Evolutionary conservation across 2,329 filamentous ascomycete genomes (phyloP), one percentile per base, ranked within the genome.

Genomic region (Nigrospora osmanthi): DNA sequence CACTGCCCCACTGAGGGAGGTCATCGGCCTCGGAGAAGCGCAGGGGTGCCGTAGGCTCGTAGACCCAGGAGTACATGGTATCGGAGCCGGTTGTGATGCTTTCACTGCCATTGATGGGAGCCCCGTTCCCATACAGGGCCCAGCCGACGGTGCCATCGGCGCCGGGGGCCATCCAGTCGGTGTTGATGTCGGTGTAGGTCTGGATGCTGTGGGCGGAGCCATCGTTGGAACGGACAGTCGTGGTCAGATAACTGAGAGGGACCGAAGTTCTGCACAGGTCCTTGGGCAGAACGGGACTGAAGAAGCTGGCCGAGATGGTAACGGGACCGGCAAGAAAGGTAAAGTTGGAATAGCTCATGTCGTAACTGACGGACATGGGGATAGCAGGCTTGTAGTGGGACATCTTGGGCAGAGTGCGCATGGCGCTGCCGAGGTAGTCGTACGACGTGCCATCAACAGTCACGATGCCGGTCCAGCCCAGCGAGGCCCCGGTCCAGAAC

Each of bases 121-220:
- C 50, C 35, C 64, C 56, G n/a, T 69, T 60, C 40, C 75, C 67
- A 42, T 71, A 68, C 40, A 88, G 66, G 13, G 76, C 70, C 85
- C 87, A 93, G 44, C 75, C 70, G 47, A 93, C 83, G 35, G 73
- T 67, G 52, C 74, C 83, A 32, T 74, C 79, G 34, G 78, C 69
- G 50, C 88, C 76, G 16, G 85, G 83, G 53, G 81, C 90, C 44
- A 90, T 82, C 87, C 88, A 94, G 54, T 87, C 80, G 3, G 81
- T 81, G 54, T 85, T 84, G 36, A 85, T 51, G 56, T 87, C 83
- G 45, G 82, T 69, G 54, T 87, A 87, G 43, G 82, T 60, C 52
- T 80, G 73, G 7, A 86, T 65, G 47, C 79, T 69, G 43, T 85
- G 78, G 47, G 69, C 69, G 10, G 47, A 40, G 35, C 52, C 55